Base-by-base conservation (phyloP, 73 alveolate genomes). In the Paramecium sonneborni region DNA sequence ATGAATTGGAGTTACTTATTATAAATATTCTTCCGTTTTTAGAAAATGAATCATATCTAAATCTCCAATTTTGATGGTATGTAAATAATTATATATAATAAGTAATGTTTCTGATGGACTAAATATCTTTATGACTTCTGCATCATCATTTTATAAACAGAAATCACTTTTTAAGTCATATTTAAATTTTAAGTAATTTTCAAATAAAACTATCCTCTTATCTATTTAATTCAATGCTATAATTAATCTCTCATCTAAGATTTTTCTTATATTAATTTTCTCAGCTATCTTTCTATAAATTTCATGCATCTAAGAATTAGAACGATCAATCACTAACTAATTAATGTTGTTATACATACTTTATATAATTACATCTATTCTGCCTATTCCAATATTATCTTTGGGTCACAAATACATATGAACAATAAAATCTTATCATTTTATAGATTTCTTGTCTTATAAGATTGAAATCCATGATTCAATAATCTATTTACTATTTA, bases 1-100 rank as follows among this genome's bases (percentile, higher is more conserved):
- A 79, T 79, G 90, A 26, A 79, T 26, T 11, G 90, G 90, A 23
- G 74, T 79, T 14, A 79, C 32, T 30, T 38, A 43, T 21, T 10
- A 23, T 79, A 79, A 23, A 39, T 41, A 79, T 30, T 79, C 55
- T 79, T 79, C 69, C 15, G 44, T 79, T 79, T 79, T 79, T 3
- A 79, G 90, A 79, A 79, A 79, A 44, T 79, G 41, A 6, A 79
- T 24, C 41, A 79, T 43, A 18, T 79, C 90, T 8, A 79, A 26
- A 41, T 79, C 90, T 18, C 90, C 90, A 20, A 79, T 79, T 46
- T 79, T 79, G 18, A 79, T 79, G 10, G 90, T 44, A 46, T 79
- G 90, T 12, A 79, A 46, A 18, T 79, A 46, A 44, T 46, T 79
- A 37, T 79, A 43, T 21, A 79, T 46, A 9, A 79, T 79, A 5